These are phyloP conservation scores for Chrysosporium keratinophilum DNA, from an alignment of 2,329 filamentous ascomycete species.

Conservation along the genomic window DNA sequence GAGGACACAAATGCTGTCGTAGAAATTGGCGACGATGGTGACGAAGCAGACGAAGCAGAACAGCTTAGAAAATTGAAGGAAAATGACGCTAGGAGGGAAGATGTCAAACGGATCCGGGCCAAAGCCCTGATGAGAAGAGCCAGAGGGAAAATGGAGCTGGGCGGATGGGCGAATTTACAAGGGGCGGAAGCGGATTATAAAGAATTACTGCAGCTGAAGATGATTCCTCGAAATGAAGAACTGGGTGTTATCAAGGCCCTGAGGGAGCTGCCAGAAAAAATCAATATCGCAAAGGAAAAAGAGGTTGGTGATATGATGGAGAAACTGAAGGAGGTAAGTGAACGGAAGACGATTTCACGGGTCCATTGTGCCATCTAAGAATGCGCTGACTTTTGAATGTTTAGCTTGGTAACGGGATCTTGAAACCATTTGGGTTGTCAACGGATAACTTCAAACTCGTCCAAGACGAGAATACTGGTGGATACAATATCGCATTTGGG, in stretches of 20 bases:
- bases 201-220: conserved; percentile 47
- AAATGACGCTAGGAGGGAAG: conserved; percentile 43
- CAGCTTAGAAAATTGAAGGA: conserved; percentile 36
- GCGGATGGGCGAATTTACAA: conserved; percentile 69
- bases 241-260: conserved; percentile 59
- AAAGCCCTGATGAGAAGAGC: conserved; percentile 77
- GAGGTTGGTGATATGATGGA: conserved; percentile 98
- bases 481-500: conserved; percentile 85
- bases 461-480: conserved; percentile 78
- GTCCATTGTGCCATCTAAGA: neutral
- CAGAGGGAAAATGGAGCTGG: conserved; percentile 58
- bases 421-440: conserved; percentile 87
- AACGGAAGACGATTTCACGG: neutral
- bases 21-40: conserved; percentile 19
- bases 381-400: neutral
- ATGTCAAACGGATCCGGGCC: conserved; percentile 65
- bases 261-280: conserved; percentile 52
- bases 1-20: conserved; percentile 21
- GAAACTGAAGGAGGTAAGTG: conserved; percentile 68
- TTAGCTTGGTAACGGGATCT: conserved; percentile 73
- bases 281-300: conserved; percentile 68
- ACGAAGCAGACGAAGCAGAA: conserved; percentile 33
- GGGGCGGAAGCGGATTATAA: conserved; percentile 76
- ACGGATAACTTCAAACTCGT: conserved; percentile 93
- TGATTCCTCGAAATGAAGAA: conserved; percentile 55